These are phyloP conservation scores for Trifolium repens DNA, from an alignment of 306 rosid species.

Conservation along the genomic window DNA sequence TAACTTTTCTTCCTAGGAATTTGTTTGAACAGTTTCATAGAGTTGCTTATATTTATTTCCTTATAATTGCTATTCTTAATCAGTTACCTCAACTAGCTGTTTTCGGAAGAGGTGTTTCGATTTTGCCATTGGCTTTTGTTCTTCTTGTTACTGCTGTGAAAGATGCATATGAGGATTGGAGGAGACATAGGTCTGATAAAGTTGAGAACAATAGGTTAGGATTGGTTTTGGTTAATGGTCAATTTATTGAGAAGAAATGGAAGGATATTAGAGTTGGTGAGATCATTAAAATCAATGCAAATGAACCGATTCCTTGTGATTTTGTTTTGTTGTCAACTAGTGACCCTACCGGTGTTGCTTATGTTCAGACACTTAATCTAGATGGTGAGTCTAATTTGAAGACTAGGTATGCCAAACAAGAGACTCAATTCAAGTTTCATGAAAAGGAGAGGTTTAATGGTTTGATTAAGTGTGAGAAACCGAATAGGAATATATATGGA, in stretches of 20 bases:
- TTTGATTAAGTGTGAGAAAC: constrained; percentile 86
- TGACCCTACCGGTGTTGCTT: constrained; percentile 94
- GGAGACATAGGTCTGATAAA: constrained; percentile 82
- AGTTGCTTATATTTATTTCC: constrained; percentile 91
- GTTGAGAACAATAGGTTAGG: constrained; percentile 87
- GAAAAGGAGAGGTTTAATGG: constrained; percentile 66
- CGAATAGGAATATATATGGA: constrained; percentile 93
- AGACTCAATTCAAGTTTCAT: constrained; percentile 69
- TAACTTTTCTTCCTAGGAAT: constrained; percentile 86
- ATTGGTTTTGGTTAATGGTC: constrained; percentile 62
- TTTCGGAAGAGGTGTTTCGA: constrained; percentile 80
- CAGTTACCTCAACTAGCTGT: constrained; percentile 97
- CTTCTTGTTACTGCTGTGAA: constrained; percentile 88
- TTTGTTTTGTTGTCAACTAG: constrained; percentile 89
- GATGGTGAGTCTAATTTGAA: constrained; percentile 99
- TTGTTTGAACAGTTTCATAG: constrained; percentile 95
- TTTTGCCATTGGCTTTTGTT: constrained; percentile 83
- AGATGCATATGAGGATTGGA: constrained; percentile 87
- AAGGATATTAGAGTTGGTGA: constrained; percentile 83
- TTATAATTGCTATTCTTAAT: constrained; percentile 82
- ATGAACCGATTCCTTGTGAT: constrained; percentile 87
- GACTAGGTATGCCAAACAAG: constrained; percentile 91
- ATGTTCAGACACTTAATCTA: constrained; percentile 86
- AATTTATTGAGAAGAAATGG: constrained; percentile 68
- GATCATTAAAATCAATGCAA: constrained; percentile 64